Evolutionary conservation across 106 monocot species (phyloP).

Genomic region (Triglochin maritima): DNA sequence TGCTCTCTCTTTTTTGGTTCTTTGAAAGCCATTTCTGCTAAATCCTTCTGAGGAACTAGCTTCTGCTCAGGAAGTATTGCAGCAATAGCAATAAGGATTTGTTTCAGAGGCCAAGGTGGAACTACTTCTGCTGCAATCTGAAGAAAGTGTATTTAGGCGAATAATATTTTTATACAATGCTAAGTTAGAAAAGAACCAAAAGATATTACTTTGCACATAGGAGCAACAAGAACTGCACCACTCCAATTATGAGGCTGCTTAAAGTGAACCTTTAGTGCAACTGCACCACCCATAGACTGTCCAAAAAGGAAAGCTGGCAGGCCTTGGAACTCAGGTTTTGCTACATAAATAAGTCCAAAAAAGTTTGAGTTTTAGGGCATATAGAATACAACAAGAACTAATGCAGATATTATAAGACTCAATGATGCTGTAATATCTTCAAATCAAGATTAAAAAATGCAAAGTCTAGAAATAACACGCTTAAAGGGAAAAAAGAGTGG

Average conservation of each 20-base stretch:
- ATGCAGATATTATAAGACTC: too few species aligned
- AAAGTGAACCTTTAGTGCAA: constrained; percentile 83
- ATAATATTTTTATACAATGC: not conserved
- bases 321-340: constrained; percentile 49
- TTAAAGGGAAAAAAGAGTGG: too few species aligned
- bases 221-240: constrained; percentile 90
- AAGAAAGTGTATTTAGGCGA: not conserved
- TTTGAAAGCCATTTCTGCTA: constrained; percentile 83
- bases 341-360: constrained; percentile 23
- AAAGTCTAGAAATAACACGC: too few species aligned
- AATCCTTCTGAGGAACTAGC: constrained; percentile 75
- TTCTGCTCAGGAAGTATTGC: constrained; percentile 63
- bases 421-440: too few species aligned
- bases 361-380: not conserved
- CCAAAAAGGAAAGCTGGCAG: constrained; percentile 90
- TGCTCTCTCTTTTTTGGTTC: constrained; percentile 66
- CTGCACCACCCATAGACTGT: constrained; percentile 94
- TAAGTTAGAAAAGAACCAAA: not conserved
- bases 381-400: not conserved
- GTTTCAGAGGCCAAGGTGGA: constrained; percentile 66
- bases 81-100: constrained; percentile 48
- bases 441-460: too few species aligned
- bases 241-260: constrained; percentile 59
- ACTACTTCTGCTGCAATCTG: constrained; percentile 81
- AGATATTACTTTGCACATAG: constrained; percentile 82